Evolutionary conservation across 805 yeast species (phyloP).

Genomic region (Teunomyces funiuensis): DNA sequence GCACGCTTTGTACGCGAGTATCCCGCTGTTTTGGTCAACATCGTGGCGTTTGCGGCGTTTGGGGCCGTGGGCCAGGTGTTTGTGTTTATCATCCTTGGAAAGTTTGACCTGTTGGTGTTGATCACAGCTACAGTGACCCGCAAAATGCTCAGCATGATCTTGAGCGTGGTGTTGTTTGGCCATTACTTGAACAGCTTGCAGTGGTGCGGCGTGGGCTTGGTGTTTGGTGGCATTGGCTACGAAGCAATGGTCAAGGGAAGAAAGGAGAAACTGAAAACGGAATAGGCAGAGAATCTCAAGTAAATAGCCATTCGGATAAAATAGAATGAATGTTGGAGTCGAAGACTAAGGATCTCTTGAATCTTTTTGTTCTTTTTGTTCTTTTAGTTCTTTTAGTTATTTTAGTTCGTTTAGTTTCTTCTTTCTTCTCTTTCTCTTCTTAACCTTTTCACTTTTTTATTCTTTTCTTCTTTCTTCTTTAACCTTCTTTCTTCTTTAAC

Average conservation of each 20-base stretch:
- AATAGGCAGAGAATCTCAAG: no score
- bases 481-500: not conserved
- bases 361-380: no score
- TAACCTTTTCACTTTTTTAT: not conserved
- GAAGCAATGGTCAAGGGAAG: slow-evolving; percentile 56
- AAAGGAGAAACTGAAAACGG: slow-evolving; percentile 5
- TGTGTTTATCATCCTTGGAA: slow-evolving; percentile 79
- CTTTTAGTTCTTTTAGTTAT: no score
- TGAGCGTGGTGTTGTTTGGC: slow-evolving; percentile 86
- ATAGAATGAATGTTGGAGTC: no score
- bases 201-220: slow-evolving; percentile 77
- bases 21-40: slow-evolving; percentile 57
- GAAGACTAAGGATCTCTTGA: no score
- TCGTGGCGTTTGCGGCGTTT: slow-evolving; percentile 65
- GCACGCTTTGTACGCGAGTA: slow-evolving; percentile 48
- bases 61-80: slow-evolving; percentile 96
- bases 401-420: no score
- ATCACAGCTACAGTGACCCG: slow-evolving; percentile 95
- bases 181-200: slow-evolving; percentile 64
- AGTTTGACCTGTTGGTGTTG: slow-evolving; percentile 79
- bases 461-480: not conserved
- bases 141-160: slow-evolving; percentile 91
- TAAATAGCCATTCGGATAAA: no score
- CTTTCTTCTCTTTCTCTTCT: not conserved
- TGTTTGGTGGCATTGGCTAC: slow-evolving; percentile 80